A percentile compares a stretch with the other conserved stretches of the same genome.
Conservation (phyloP, 768 basidiomycete species). For the Russula lepida region DNA sequence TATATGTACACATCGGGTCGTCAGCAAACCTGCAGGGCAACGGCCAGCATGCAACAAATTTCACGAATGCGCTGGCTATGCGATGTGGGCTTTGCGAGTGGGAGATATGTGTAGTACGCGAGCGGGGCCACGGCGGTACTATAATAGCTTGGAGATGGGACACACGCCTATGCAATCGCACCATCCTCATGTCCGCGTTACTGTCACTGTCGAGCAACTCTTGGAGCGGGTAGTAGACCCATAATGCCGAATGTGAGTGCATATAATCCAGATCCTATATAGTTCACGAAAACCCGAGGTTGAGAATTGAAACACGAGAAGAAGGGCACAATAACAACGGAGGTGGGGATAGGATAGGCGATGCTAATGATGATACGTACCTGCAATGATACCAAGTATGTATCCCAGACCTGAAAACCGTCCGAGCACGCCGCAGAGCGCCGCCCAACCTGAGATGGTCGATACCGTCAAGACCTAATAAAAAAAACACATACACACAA, state of each 20-base stretch:
- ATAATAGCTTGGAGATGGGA: neutral
- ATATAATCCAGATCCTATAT: slow-evolving; percentile 58
- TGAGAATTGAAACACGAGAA: neutral
- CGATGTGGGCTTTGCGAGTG: neutral
- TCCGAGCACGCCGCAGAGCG: slow-evolving; percentile 54
- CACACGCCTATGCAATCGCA: neutral
- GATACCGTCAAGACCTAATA: slow-evolving; percentile 49
- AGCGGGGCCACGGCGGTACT: neutral
- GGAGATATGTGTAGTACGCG: neutral
- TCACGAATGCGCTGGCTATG: neutral
- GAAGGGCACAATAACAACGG: slow-evolving; percentile 27
- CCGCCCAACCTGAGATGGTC: slow-evolving; percentile 62
- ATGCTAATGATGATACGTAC: neutral
- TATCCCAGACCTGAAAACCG: slow-evolving; percentile 61
- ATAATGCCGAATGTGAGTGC: slow-evolving; percentile 65
- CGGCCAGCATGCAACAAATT: neutral
- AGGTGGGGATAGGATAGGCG: slow-evolving; percentile 15
- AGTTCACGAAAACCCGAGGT: too few species aligned
- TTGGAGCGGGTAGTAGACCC: slow-evolving; percentile 59
- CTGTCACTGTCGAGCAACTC: slow-evolving; percentile 12
- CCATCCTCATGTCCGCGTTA: neutral
- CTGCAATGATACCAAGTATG: slow-evolving; percentile 49
- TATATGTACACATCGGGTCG: neutral
- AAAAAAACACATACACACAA: too few species aligned
- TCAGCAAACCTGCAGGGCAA: neutral